Percentiles rank a stretch among this genome's conserved stretches.
Conservation (phyloP, 2,329 filamentous ascomycete genomes). For the Whalleya microplaca region DNA sequence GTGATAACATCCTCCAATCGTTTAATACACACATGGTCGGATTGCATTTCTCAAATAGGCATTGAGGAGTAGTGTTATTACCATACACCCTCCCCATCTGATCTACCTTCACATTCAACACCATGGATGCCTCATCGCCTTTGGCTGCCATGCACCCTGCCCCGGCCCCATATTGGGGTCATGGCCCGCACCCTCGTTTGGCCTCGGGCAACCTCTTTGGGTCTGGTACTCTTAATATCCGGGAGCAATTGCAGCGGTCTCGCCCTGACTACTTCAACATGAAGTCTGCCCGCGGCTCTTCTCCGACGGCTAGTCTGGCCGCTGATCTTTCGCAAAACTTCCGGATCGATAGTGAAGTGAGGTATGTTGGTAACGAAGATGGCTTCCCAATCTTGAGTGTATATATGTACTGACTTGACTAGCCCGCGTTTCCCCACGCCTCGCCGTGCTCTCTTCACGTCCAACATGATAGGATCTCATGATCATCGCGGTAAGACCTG, state of each 20-base stretch:
- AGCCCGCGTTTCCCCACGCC: conserved; percentile 85
- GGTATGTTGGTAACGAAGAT: conserved; percentile 60
- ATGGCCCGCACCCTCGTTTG: conserved; percentile 51
- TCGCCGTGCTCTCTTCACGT: conserved; percentile 81
- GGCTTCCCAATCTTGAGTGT: background rate
- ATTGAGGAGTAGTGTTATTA: conserved; percentile 36
- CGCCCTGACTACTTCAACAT: conserved; percentile 79
- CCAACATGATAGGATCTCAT: conserved; percentile 64
- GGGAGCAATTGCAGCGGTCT: conserved; percentile 68
- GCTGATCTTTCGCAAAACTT: conserved; percentile 97
- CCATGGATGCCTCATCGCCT: conserved; percentile 92
- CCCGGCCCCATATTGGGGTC: conserved; percentile 66
- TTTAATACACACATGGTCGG: conserved; percentile 28
- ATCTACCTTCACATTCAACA: conserved; percentile 24
- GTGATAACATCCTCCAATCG: conserved; percentile 31
- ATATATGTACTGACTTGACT: conserved; percentile 25
- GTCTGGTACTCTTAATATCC: conserved; percentile 74
- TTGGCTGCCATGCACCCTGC: conserved; percentile 89
- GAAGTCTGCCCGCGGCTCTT: conserved; percentile 80
- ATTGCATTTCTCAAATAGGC: conserved; percentile 29
- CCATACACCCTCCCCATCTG: conserved; percentile 28
- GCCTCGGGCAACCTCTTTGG: conserved; percentile 58
- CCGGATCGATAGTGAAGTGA: conserved; percentile 81
- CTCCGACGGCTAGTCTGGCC: conserved; percentile 86
- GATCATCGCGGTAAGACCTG: conserved; percentile 60